Evolutionary conservation across 257 asterid genomes (phyloP).

Genomic region (Solanum bulbocastanum): DNA sequence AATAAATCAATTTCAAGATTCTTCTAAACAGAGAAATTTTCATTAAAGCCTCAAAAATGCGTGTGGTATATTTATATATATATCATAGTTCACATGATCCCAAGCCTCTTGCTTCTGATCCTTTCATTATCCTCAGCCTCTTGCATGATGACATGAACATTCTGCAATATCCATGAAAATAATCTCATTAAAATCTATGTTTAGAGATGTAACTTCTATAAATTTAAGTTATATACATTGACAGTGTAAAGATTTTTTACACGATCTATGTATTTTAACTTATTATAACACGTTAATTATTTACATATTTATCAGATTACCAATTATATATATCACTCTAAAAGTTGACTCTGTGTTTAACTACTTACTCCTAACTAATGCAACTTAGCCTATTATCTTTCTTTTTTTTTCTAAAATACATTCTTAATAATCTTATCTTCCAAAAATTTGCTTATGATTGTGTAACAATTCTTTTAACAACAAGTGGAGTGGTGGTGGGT

Average conservation of each 20-base stretch:
- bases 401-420: neutral
- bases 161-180: neutral
- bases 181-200: neutral
- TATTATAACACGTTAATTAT: neutral
- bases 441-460: neutral
- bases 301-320: neutral
- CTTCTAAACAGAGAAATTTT: neutral
- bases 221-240: neutral
- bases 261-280: neutral
- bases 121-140: neutral
- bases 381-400: neutral
- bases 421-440: neutral
- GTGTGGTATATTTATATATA: neutral
- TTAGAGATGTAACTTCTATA: neutral
- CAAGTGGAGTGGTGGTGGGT: neutral
- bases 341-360: neutral
- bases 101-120: conserved; percentile 5
- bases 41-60: neutral
- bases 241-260: neutral
- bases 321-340: neutral
- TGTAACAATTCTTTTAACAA: neutral
- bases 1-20: neutral
- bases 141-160: conserved; percentile 4
- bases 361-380: neutral
- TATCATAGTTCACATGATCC: neutral